These are phyloP conservation scores for Alternaria sp. DNA, from an alignment of 2,329 filamentous ascomycete species.

Conservation along the genomic window DNA sequence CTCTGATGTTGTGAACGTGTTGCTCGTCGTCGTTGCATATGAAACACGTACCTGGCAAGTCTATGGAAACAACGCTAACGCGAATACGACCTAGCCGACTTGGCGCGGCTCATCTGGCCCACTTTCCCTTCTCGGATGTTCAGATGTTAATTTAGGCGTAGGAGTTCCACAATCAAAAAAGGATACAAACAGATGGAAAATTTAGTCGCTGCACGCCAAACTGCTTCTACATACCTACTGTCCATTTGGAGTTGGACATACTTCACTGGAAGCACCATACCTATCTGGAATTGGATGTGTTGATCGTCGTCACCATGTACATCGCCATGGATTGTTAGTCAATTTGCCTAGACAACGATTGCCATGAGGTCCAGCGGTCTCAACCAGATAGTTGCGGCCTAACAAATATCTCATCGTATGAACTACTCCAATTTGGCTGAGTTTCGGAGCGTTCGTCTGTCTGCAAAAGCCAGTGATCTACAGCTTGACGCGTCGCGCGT, in stretches of 20 bases:
- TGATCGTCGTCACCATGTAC: background rate
- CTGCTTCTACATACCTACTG: background rate
- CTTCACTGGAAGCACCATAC: too few species aligned
- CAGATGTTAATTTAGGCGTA: background rate
- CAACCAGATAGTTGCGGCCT: background rate
- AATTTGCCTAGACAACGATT: background rate
- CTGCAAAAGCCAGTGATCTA: constrained; percentile 5
- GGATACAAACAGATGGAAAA: background rate
- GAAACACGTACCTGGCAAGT: constrained; percentile 34
- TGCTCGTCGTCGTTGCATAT: constrained; percentile 16
- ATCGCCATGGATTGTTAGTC: background rate
- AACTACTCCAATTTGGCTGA: background rate
- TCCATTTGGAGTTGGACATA: too few species aligned
- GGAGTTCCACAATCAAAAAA: background rate
- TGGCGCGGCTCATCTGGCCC: constrained; percentile 18
- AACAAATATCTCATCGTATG: background rate
- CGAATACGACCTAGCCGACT: constrained; percentile 9
- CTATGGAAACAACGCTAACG: constrained; percentile 10
- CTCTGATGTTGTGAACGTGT: constrained; percentile 20
- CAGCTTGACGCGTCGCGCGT: constrained; percentile 8
- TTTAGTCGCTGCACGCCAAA: rapidly evolving
- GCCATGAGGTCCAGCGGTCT: rapidly evolving
- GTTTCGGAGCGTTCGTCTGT: constrained; percentile 8
- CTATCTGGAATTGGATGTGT: background rate
- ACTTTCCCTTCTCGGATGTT: constrained; percentile 27